phyloP scores from a whole-genome alignment of 2,329 filamentous ascomycete species.

The Alternaria panax region DNA sequence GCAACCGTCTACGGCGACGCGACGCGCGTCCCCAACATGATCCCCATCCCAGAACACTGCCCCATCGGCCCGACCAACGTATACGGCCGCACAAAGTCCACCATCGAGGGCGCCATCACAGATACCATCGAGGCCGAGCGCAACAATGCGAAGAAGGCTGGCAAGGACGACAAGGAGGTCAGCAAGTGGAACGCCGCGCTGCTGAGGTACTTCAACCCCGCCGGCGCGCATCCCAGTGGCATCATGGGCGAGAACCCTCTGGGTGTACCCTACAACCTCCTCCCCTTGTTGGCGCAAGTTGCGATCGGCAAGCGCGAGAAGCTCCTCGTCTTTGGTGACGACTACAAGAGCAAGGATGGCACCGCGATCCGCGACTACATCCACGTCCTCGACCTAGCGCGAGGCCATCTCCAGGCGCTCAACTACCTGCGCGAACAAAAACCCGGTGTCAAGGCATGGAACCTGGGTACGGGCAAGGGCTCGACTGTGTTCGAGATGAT shows the following conservation, averaged over 20 bases:
- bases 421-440: conserved; percentile 85
- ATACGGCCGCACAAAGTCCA: conserved; percentile 95
- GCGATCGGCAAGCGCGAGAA: conserved; percentile 95
- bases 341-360: conserved; percentile 89
- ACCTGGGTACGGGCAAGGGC: conserved; percentile 91
- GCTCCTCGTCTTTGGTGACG: conserved; percentile 91
- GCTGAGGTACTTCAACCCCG: conserved; percentile 97
- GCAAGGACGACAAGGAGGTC: conserved; percentile 62
- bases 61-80: conserved; percentile 96
- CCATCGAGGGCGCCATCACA: conserved; percentile 89
- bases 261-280: conserved; percentile 92
- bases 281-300: conserved; percentile 93
- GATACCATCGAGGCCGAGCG: conserved; percentile 90
- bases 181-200: conserved; percentile 92
- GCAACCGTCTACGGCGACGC: conserved; percentile 99
- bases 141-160: conserved; percentile 79
- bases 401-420: conserved; percentile 85
- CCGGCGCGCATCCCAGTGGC: conserved; percentile 90
- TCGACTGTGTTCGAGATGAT: conserved; percentile 98
- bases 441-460: conserved; percentile 94
- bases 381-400: conserved; percentile 88
- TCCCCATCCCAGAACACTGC: conserved; percentile 96
- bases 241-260: conserved; percentile 99
- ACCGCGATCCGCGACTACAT: conserved; percentile 98
- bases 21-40: conserved; percentile 96